Base-by-base conservation (phyloP, 129 eudicot species). In the Arctium lappa region DNA sequence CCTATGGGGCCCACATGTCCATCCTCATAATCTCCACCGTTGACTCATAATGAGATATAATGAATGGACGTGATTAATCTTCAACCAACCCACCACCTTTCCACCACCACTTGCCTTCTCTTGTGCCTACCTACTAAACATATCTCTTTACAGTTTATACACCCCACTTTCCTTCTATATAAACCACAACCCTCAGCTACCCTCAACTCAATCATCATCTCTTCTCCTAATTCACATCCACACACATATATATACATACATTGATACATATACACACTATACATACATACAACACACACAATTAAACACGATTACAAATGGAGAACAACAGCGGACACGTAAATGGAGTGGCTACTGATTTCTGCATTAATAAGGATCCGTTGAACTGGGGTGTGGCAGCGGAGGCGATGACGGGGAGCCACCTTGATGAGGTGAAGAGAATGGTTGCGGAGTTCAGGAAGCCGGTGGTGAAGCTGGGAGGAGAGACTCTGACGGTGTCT, bases 321-420 rank as follows among this genome's bases (percentile, higher is more conserved):
- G 86, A 72, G 69, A 87, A 60, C 27, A 60, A 60, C 29, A 60
- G 78, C 22, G 90, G 89, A 4, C 75, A 87, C 42, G 63, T 32
- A 73, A 86, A 85, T 12, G 88, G 85, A 29, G 74, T 15, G 37
- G 56, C 27, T 1, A 37, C 8, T 44, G 87, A 42, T 56, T 79
- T 92, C 2, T 91, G 97, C 81, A 27, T 88, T 75, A 79, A 56
- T 1, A 15, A 87, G 11, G 97, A 93, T 69, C 97, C 98, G 0
- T 74, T 93, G 85, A 93, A 93, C 83, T 93, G 98, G 98, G 94
- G 86, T 6, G 46, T 83, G 84, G 97, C 94, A 5, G 94, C 98
- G 6, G 92, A 88, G 85, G 69, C 91, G 3, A 15, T 93, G 73
- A 88, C 60, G 32, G 98, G 98, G 63, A 93, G 98, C 81, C 98